Conservation (phyloP, 2,329 filamentous ascomycete genomes). For the Dactylellina drechsleri region DNA sequence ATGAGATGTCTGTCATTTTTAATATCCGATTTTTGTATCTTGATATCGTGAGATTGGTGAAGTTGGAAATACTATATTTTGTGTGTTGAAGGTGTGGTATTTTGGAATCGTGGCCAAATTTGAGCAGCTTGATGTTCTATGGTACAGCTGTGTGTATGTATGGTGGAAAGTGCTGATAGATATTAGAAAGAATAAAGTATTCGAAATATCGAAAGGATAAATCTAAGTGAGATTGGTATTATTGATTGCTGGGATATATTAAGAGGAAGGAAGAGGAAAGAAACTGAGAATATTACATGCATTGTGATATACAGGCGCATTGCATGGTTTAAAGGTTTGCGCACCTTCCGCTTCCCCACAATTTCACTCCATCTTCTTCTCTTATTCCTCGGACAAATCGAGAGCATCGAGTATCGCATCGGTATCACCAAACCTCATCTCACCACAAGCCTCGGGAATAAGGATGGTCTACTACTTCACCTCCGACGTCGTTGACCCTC, state of each 20-base stretch:
- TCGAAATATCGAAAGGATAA: too few relatives aligned
- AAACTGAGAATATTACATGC: background rate
- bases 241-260: background rate
- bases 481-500: constrained; percentile 81
- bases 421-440: background rate
- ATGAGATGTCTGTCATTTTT: constrained; percentile 72
- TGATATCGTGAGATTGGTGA: background rate
- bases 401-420: background rate
- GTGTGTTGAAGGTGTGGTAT: constrained; percentile 22
- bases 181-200: too few relatives aligned
- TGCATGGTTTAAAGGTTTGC: too few relatives aligned
- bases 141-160: too few relatives aligned
- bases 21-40: background rate
- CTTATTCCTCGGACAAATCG: background rate
- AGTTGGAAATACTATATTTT: constrained; percentile 9
- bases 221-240: background rate
- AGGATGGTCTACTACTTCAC: constrained; percentile 95
- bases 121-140: too few relatives aligned
- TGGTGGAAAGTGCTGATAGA: too few relatives aligned
- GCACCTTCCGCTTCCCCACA: constrained; percentile 22
- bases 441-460: background rate
- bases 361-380: background rate
- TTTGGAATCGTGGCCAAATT: background rate
- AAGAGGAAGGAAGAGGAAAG: background rate
- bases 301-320: background rate